phyloP scores from a whole-genome alignment of 495 filamentous ascomycete genomes.

The Neurospora sp. region DNA sequence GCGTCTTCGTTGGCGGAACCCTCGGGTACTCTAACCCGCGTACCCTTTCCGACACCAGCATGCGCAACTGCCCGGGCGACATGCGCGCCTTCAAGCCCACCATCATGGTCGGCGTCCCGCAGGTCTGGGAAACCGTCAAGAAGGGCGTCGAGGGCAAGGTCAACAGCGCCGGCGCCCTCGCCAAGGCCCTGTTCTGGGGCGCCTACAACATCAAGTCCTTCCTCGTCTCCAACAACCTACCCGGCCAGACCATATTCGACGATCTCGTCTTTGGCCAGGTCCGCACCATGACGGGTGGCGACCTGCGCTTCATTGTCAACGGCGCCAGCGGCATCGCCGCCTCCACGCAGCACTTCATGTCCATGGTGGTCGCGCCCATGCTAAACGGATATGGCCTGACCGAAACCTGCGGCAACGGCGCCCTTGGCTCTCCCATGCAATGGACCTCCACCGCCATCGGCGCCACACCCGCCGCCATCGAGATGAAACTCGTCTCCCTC shows the following conservation, averaged over 20 bases:
- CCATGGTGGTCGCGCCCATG: conserved; percentile 63
- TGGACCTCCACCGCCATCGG: conserved; percentile 67
- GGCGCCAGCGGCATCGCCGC: conserved; percentile 79
- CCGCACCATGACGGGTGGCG: conserved; percentile 60
- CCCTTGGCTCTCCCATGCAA: conserved; percentile 56
- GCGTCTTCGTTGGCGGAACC: conserved; percentile 60
- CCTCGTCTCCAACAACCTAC: conserved; percentile 53
- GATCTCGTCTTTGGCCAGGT: conserved; percentile 71
- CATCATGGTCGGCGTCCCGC: conserved; percentile 76
- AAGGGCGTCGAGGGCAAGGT: conserved; percentile 66
- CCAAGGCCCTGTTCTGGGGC: conserved; percentile 31
- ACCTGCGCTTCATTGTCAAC: conserved; percentile 60
- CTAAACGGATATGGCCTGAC: conserved; percentile 83
- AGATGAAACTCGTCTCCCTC: conserved; percentile 66
- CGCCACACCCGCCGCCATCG: conserved; percentile 47
- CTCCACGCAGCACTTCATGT: conserved; percentile 66
- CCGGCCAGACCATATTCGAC: conserved; percentile 63
- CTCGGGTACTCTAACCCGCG: conserved; percentile 82
- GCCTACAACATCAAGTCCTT: conserved; percentile 40
- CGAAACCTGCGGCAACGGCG: conserved; percentile 68
- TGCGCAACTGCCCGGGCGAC: conserved; percentile 46
- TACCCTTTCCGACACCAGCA: conserved; percentile 59
- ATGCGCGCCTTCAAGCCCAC: conserved; percentile 74
- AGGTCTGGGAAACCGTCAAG: conserved; percentile 66
- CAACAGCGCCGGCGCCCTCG: conserved; percentile 27